These are phyloP conservation scores for Pigoraptor vietnamica DNA, from an alignment of 78 protist species.

Conservation along the genomic window DNA sequence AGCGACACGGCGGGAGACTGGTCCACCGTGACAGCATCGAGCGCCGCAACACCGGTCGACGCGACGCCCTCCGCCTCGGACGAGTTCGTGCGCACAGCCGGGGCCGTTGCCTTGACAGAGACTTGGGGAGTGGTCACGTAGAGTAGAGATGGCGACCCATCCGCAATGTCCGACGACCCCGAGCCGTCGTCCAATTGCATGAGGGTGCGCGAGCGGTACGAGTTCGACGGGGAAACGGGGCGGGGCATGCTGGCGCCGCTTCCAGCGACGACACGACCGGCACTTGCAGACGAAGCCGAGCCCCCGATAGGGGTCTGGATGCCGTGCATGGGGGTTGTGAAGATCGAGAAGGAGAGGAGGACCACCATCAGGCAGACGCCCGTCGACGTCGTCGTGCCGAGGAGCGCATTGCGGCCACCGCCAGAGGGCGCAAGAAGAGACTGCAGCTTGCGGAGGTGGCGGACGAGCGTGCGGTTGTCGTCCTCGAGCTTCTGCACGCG, in stretches of 20 bases:
- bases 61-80: neutral
- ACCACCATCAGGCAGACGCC: conserved; percentile 9
- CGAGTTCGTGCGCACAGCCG: neutral
- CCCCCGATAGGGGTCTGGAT: neutral
- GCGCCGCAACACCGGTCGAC: too few species aligned
- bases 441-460: neutral
- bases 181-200: neutral
- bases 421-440: neutral
- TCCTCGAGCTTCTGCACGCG: neutral
- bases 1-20: too few species aligned
- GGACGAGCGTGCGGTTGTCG: neutral
- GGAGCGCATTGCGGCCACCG: neutral
- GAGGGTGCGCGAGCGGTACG: neutral
- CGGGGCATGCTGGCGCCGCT: neutral
- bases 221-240: neutral
- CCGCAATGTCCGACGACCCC: too few species aligned
- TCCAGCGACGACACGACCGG: neutral
- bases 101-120: neutral
- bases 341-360: neutral
- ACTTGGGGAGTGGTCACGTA: too few species aligned
- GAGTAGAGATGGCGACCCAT: too few species aligned
- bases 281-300: neutral
- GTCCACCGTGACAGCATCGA: neutral
- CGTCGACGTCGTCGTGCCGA: neutral
- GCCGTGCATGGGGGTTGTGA: neutral